A percentile compares a stretch with the other conserved stretches of the same genome.
Evolutionary conservation across 2,329 filamentous ascomycete genomes (phyloP).

Genomic region (Monilinia laxa): DNA sequence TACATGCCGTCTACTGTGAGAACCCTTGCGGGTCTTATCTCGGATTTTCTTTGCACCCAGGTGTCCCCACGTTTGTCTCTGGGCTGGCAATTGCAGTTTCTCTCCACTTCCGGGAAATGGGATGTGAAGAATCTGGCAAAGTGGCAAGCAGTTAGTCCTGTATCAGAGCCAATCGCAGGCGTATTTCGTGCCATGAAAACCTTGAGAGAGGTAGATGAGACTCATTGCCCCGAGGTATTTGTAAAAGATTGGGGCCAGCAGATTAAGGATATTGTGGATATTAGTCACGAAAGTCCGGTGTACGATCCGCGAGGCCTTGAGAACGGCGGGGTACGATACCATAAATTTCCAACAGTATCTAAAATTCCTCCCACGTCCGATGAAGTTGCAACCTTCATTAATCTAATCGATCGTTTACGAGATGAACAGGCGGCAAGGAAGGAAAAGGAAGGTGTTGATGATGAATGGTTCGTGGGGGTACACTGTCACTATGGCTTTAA

Average conservation of each 20-base stretch:
- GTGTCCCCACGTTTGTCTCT: conserved; percentile 77
- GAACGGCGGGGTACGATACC: conserved; percentile 65
- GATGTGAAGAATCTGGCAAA: conserved; percentile 95
- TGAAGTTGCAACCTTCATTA: conserved; percentile 56
- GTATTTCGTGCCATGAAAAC: conserved; percentile 92
- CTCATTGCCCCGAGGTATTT: conserved; percentile 74
- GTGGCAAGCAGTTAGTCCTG: conserved; percentile 77
- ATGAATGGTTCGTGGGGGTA: conserved; percentile 64
- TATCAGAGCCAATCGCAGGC: conserved; percentile 74
- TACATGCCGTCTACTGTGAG: conserved; percentile 76
- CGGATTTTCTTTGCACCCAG: conserved; percentile 73
- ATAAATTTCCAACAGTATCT: conserved; percentile 88
- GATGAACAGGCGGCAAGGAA: conserved; percentile 51
- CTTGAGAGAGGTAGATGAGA: conserved; percentile 80
- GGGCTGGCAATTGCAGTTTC: conserved; percentile 87
- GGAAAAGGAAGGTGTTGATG: conserved; percentile 45
- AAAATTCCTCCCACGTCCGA: conserved; percentile 72
- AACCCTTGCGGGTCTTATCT: conserved; percentile 75
- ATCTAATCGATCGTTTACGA: conserved; percentile 59
- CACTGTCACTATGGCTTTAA: conserved; percentile 97
- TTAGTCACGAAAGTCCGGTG: conserved; percentile 85
- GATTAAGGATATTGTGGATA: conserved; percentile 81
- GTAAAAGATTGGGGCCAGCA: conserved; percentile 63
- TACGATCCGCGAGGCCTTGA: conserved; percentile 77
- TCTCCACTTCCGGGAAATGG: conserved; percentile 92